phyloP scores from a whole-genome alignment of 2,329 filamentous ascomycete genomes.

The Colletotrichum karsti region DNA sequence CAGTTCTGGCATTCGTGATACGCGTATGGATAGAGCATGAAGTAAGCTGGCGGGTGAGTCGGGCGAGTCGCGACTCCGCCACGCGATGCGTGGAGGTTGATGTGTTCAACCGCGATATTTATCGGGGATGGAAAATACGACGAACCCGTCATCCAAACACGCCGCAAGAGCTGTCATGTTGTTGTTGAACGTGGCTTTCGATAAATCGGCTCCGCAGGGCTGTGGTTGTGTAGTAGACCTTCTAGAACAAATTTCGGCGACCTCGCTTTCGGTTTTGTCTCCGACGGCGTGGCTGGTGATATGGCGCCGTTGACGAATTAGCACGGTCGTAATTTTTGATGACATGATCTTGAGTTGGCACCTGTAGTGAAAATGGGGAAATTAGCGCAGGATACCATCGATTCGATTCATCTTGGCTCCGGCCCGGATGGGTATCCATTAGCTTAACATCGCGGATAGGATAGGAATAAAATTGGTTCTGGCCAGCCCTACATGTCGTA shows the following conservation, averaged over 20 bases:
- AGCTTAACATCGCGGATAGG: not conserved
- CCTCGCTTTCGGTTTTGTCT: conserved; percentile 13
- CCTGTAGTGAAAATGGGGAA: not conserved
- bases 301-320: not conserved
- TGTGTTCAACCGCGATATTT: not conserved
- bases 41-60: not conserved
- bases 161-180: not conserved
- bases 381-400: not conserved
- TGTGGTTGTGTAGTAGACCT: not conserved
- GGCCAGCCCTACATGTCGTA: conserved; percentile 2
- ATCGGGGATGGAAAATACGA: not conserved
- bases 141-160: not conserved
- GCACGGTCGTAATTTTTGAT: not conserved
- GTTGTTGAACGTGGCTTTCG: not conserved
- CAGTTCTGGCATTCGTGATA: not conserved
- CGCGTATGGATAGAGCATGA: not conserved
- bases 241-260: conserved; percentile 1
- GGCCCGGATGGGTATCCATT: not conserved
- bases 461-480: not conserved
- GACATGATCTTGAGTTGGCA: not conserved
- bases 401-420: not conserved
- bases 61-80: not conserved
- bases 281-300: not conserved
- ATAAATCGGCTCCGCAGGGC: not conserved
- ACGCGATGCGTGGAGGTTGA: not conserved